These are phyloP conservation scores for Penicillium roqueforti DNA, from an alignment of 495 filamentous ascomycete genomes.

Conservation along the genomic window DNA sequence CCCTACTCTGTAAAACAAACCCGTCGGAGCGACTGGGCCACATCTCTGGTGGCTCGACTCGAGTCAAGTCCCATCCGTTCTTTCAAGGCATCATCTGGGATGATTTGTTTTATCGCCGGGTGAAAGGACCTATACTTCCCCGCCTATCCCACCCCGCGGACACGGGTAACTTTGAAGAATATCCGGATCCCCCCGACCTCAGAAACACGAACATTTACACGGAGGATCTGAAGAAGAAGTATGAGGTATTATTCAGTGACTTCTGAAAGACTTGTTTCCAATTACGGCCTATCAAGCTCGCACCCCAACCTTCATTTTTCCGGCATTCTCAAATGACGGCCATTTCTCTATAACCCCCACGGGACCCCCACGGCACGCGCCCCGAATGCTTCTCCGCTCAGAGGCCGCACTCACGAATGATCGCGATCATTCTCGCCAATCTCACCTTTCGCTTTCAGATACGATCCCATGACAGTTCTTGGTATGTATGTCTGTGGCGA, in stretches of 20 bases:
- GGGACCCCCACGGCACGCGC: constrained; percentile 2
- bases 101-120: constrained; percentile 63
- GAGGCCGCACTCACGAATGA: neutral
- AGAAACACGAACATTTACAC: constrained; percentile 60
- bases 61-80: constrained; percentile 85
- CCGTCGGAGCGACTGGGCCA: constrained; percentile 83
- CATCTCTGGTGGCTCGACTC: constrained; percentile 73
- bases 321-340: neutral
- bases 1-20: constrained; percentile 82
- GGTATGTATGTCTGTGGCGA: constrained; percentile 1
- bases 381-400: neutral
- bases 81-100: constrained; percentile 85
- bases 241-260: constrained; percentile 73
- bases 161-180: constrained; percentile 86
- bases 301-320: constrained; percentile 8
- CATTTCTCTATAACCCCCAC: neutral
- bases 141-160: constrained; percentile 76
- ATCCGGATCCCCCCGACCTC: constrained; percentile 58
- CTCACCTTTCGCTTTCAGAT: neutral
- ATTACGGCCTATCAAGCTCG: constrained; percentile 3
- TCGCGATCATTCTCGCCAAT: neutral
- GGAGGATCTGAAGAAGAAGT: constrained; percentile 66
- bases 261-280: constrained; percentile 48
- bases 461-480: neutral
- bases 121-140: constrained; percentile 82